These are phyloP conservation scores for Stromatinia cepivora DNA, from an alignment of 2,329 filamentous ascomycete genomes.

Conservation along the genomic window DNA sequence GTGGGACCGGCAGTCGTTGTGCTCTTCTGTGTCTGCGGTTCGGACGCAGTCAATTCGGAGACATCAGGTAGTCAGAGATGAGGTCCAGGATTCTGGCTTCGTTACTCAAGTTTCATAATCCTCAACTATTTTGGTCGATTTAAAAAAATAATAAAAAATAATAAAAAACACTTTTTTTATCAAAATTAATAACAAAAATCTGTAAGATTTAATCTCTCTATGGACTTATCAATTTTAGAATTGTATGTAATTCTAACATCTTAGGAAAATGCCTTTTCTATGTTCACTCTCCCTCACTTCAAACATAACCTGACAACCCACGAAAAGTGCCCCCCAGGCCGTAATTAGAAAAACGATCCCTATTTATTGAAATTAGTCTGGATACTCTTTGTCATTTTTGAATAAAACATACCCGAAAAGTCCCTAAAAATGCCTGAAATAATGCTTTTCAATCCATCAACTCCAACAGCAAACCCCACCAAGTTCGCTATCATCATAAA, in stretches of 20 bases:
- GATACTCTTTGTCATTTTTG: neutral
- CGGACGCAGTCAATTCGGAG: too few relatives aligned
- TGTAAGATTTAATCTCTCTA: too few relatives aligned
- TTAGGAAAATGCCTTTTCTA: slow-evolving; percentile 77
- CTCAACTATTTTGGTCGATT: too few relatives aligned
- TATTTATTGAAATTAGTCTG: slow-evolving; percentile 38
- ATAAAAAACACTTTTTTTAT: too few relatives aligned
- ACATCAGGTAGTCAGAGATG: too few relatives aligned
- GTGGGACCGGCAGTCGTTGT: too few relatives aligned
- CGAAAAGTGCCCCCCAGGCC: slow-evolving; percentile 75
- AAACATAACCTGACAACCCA: slow-evolving; percentile 93
- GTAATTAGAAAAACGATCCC: slow-evolving; percentile 72
- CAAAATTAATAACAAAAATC: too few relatives aligned
- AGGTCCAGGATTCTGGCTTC: too few relatives aligned
- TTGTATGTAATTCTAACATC: slow-evolving; percentile 58
- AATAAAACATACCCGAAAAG: slow-evolving; percentile 59
- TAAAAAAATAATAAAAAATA: too few relatives aligned
- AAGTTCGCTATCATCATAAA: slow-evolving; percentile 97
- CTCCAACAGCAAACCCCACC: slow-evolving; percentile 88
- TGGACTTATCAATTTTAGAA: neutral
- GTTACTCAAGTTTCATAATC: too few relatives aligned
- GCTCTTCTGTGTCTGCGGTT: too few relatives aligned
- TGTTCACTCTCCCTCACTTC: slow-evolving; percentile 85
- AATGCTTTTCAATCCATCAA: slow-evolving; percentile 82
- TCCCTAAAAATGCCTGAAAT: slow-evolving; percentile 73